These are phyloP conservation scores for Solidago caesia DNA, from an alignment of 129 eudicot genomes.

Conservation along the genomic window DNA sequence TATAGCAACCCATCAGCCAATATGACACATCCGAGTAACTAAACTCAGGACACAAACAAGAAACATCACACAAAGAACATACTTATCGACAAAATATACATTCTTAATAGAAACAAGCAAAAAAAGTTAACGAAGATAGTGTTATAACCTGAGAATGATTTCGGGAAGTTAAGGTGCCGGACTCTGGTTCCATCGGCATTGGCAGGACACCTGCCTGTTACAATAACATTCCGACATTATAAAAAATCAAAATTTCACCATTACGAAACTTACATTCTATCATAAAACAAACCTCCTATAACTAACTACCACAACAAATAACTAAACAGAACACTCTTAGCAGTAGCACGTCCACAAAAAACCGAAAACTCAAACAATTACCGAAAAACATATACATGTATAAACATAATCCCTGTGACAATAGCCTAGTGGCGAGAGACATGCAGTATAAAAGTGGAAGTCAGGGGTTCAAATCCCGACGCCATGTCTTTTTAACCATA, in stretches of 20 bases:
- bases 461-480: too few species aligned
- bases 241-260: not conserved
- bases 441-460: too few species aligned
- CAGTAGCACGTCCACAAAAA: not conserved
- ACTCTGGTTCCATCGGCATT: conserved; percentile 38
- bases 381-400: not conserved
- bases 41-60: not conserved
- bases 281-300: conserved; percentile 1
- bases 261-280: conserved; percentile 2
- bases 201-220: conserved; percentile 28
- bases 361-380: not conserved
- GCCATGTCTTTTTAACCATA: too few species aligned
- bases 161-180: conserved; percentile 28
- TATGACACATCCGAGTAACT: not conserved
- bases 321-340: not conserved
- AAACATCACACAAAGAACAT: not conserved
- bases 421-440: too few species aligned
- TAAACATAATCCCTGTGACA: not conserved
- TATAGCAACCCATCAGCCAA: not conserved
- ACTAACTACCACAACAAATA: conserved; percentile 7
- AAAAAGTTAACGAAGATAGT: conserved; percentile 8
- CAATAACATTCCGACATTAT: not conserved
- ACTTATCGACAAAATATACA: not conserved
- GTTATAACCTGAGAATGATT: conserved; percentile 36
- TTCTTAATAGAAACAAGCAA: not conserved